Base-by-base conservation (phyloP, 345 rosid genomes). In the Noccaea bulbosa region DNA sequence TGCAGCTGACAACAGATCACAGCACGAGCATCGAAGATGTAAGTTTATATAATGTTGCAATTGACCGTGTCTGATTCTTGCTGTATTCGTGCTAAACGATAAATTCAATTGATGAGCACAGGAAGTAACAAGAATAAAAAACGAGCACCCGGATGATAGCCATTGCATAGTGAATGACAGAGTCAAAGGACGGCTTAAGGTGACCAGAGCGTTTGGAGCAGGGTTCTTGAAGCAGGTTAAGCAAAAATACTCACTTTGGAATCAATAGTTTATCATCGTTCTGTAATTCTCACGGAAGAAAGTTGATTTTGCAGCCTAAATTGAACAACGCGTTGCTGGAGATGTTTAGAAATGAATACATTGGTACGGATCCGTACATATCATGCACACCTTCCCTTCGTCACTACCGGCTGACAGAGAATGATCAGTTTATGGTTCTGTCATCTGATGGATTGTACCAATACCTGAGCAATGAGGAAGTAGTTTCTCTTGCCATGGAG, bases 361-460 rank as follows among this genome's bases (percentile, higher is more conserved):
- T 93, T 51, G 98, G 98, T 16, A 89, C 87, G 20, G 86, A 90
- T 49, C 93, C 98, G 7, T 91, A 93, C 64, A 70, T 93, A 70
- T 86, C 96, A 37, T 91, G 98, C 77, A 73, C 65, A 11, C 98
- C 98, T 66, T 84, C 97, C 66, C 95, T 93, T 72, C 45, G 81
- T 81, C 98, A 93, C 76, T 93, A 89, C 78, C 86, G 82, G 59
- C 82, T 93, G 60, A 81, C 86, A 67, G 86, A 88, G 48, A 89
- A 83, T 64, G 98, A 93, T 73, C 97, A 93, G 65, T 93, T 93
- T 78, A 71, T 93, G 69, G 82, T 93, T 60, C 94, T 93, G 7
- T 93, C 97, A 52, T 93, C 98, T 10, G 98, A 93, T 79, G 98
- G 98, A 30, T 78, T 93, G 74, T 93, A 93, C 81, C 98, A 93